Conservation (phyloP, 441 rosid genomes). For the Populus trichocarpa region DNA sequence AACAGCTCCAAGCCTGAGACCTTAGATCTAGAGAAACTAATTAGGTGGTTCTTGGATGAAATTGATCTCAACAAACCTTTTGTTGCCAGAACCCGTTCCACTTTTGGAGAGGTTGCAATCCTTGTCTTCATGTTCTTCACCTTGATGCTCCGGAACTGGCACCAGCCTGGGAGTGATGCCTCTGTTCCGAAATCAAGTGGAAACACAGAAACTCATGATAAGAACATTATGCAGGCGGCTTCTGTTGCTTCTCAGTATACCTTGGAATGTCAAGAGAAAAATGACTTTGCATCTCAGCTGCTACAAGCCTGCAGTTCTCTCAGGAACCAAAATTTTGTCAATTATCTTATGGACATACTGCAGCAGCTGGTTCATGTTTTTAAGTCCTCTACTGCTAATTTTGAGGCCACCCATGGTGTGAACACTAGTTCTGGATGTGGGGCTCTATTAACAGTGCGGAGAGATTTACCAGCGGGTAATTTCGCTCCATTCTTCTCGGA, state of each 20-base stretch:
- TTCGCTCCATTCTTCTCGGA: conserved; percentile 99
- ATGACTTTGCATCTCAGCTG: conserved; percentile 85
- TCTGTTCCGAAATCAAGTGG: conserved; percentile 52
- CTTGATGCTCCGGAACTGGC: conserved; percentile 99
- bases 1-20: conserved; percentile 88
- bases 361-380: conserved; percentile 94
- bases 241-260: conserved; percentile 57
- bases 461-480: conserved; percentile 97
- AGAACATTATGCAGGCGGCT: conserved; percentile 48
- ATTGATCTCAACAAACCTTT: conserved; percentile 79
- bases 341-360: conserved; percentile 95
- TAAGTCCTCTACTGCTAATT: conserved; percentile 67
- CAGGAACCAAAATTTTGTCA: conserved; percentile 85
- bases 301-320: conserved; percentile 84
- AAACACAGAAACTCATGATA: conserved; percentile 62
- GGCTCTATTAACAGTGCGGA: conserved; percentile 80
- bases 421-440: conserved; percentile 96
- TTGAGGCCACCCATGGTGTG: conserved; percentile 62
- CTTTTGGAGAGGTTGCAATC: conserved; percentile 92
- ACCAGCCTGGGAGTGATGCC: conserved; percentile 92
- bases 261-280: conserved; percentile 80
- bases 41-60: conserved; percentile 92
- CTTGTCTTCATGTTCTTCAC: conserved; percentile 99
- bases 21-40: conserved; percentile 83
- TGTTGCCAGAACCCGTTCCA: conserved; percentile 62